Conservation (phyloP, 352 stramenopile genomes). For the Phytophthora palmivora region DNA sequence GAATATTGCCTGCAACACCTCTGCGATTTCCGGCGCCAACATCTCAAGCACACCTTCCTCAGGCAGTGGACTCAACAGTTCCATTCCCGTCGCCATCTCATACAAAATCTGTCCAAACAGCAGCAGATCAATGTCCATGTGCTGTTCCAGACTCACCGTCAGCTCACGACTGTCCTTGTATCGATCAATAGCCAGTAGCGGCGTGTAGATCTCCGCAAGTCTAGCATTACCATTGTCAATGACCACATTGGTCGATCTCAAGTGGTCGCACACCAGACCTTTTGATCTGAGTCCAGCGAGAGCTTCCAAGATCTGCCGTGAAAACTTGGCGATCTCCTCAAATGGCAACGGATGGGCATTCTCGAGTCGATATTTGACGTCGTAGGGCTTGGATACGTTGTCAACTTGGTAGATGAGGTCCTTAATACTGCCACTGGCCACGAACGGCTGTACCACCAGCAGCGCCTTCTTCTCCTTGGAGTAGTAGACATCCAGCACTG, state of each 20-base stretch:
- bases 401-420: conserved; percentile 67
- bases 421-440: conserved; percentile 57
- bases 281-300: conserved; percentile 61
- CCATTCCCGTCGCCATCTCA: conserved; percentile 77
- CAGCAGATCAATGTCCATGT: conserved; percentile 75
- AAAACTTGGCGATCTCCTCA: conserved; percentile 65
- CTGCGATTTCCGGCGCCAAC: conserved; percentile 59
- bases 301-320: conserved; percentile 66
- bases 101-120: conserved; percentile 79
- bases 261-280: conserved; percentile 73
- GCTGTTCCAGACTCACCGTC: conserved; percentile 67
- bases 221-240: conserved; percentile 66
- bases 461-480: conserved; percentile 70
- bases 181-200: conserved; percentile 67
- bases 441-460: conserved; percentile 75
- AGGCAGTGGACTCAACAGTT: conserved; percentile 51
- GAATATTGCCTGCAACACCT: conserved; percentile 68
- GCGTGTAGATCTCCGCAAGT: conserved; percentile 69
- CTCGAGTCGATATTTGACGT: conserved; percentile 60
- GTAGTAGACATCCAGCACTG: conserved; percentile 72
- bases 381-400: conserved; percentile 47
- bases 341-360: conserved; percentile 45
- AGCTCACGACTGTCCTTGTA: conserved; percentile 56
- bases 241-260: conserved; percentile 71
- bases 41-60: conserved; percentile 59